Percentiles rank a stretch among this genome's conserved stretches.
Evolutionary conservation across 768 basidiomycete species (phyloP).

Genomic region (Boletus rubescentipes): DNA sequence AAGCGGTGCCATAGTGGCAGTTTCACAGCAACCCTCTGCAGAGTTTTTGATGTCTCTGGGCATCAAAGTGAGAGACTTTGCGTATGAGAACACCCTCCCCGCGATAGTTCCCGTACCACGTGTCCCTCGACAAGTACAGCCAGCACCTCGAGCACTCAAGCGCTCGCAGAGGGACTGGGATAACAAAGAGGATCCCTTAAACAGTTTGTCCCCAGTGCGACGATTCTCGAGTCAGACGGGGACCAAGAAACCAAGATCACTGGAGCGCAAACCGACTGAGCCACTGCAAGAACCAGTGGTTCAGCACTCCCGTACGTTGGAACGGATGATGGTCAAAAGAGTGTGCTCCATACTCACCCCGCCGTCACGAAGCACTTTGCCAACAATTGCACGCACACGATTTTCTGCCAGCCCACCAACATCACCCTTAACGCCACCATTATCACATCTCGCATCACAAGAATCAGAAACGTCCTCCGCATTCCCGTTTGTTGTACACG

Average conservation of each 20-base stretch:
- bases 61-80: constrained; percentile 59
- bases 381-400: constrained; percentile 5
- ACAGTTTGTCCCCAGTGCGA: neutral
- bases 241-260: constrained; percentile 24
- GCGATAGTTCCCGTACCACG: constrained; percentile 54
- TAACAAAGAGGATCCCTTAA: constrained; percentile 25
- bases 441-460: constrained; percentile 37
- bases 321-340: constrained; percentile 14
- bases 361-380: constrained; percentile 4
- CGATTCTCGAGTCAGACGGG: constrained; percentile 7
- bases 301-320: constrained; percentile 19
- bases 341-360: constrained; percentile 15
- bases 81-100: constrained; percentile 64
- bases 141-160: constrained; percentile 37
- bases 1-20: neutral
- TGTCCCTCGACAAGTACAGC: constrained; percentile 49
- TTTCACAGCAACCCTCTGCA: constrained; percentile 37
- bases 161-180: constrained; percentile 37
- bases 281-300: constrained; percentile 29
- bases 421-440: constrained; percentile 31
- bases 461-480: constrained; percentile 50
- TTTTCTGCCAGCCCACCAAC: constrained; percentile 22
- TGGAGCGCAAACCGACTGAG: constrained; percentile 37
- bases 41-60: constrained; percentile 32
- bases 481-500: constrained; percentile 29